Evolutionary conservation across 140 eudicot species (phyloP), one percentile per base, ranked within the genome.

Genomic region (Cichorium intybus): DNA sequence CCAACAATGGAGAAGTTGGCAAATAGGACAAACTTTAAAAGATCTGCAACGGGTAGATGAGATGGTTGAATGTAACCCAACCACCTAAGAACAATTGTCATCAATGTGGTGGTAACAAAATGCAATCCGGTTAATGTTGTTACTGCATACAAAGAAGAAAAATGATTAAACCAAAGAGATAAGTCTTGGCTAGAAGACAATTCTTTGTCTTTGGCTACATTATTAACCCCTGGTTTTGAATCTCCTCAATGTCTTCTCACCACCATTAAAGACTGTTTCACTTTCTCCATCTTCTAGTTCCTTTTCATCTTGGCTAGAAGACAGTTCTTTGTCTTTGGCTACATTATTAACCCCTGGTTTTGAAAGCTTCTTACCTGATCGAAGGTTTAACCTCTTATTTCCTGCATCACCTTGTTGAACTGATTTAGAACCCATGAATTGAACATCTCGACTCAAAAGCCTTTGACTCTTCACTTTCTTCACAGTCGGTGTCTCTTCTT

Each of bases 321-420:
- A 50, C 51, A 27, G 14, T 11, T 68, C 58, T 15, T 35, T 33
- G n/a, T n/a, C n/a, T n/a, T n/a, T n/a, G n/a, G n/a, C n/a, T n/a
- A 31, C 74, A 18, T 51, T 62, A 16, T 68, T 51, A 50, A 53
- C 53, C 15, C 16, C 73, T 35, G 68, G 52, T 50, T 65, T 51
- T 9, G 15, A 10, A 73, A 76, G 57, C 72, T 59, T 64, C 74
- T 75, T 77, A 14, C 88, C 86, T 0, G 95, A 85, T 46, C 86
- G 62, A 68, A 84, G 70, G 51, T 60, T 77, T 48, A 80, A 59
- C 61, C 69, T 49, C 31, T 60, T 56, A 12, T 43, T 37, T 8
- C 53, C 78, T 16, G 10, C 16, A 34, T 60, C 81, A 71, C 54
- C 72, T 52, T 58, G 48, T 6, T 45, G 56, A 35, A 4, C 49